Base-by-base conservation (phyloP, 495 filamentous ascomycete species). In the Paragyromitra xinjiangensis region DNA sequence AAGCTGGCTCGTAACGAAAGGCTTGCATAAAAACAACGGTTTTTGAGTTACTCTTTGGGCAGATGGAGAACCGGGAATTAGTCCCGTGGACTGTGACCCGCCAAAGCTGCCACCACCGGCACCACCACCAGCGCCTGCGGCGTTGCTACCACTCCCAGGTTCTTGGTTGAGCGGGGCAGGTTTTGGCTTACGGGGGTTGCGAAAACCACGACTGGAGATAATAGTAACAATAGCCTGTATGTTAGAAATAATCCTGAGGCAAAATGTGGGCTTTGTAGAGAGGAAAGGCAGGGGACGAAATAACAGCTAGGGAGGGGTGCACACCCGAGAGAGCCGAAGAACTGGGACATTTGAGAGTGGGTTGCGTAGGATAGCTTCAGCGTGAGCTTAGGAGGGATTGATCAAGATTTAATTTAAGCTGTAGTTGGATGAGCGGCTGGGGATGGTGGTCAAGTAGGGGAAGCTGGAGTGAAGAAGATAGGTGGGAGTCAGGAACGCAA, bases 1-100 rank as follows among this genome's bases (percentile, higher is more conserved):
- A 56, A 83, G 72, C 53, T 82, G 81, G 42, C 81, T 80, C 29
- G 82, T 83, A 63, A 83, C 81, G 66, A 83, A 83, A 22, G 81
- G 81, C 79, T 83, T 82, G 65, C 81, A 83, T 34, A 83, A 71
- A 71, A 82, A 82, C 24, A 83, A 55, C 3, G 81, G 81, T 53
- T 82, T 82, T 59, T 80, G 71, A 29, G 81, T 82, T 75, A 81
- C 66, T 65, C 81, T 66, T 45, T 59, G 71, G 5, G 78, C 56
- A 4, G 79, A 81, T 26, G 79, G 73, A 12, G 79, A 81, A 19
- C 72, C 71, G 3, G 79, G 78, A 29, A 75, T 71, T 22, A 80
- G 44, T 29, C 72, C 71, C 16, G 64, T 42, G 7, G 78, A 40
- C 12, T 58, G 39, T 4, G 78, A 64, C 16, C 51, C 65, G 16